Base-by-base conservation (phyloP, 2,329 filamentous ascomycete species). In the Fusarium sp. region DNA sequence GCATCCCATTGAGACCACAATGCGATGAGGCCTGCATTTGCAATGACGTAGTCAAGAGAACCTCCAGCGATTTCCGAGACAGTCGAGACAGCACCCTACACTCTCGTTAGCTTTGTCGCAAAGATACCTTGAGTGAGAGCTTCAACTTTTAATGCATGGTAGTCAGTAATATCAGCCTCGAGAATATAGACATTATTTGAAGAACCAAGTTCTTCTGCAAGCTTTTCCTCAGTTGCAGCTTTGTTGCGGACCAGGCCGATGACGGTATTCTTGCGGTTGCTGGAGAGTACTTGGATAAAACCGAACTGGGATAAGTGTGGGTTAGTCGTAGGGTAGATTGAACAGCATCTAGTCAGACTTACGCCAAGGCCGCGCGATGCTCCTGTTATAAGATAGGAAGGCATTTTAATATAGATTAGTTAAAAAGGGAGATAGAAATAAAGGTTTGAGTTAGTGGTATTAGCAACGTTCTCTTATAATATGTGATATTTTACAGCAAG, bases 371-470 rank as follows among this genome's bases (percentile, higher is more conserved):
- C n/a, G 6, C 55, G 41, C n/a, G 41, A 58, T 58, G n/a, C 41
- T 47, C 55, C 55, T 47, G 41, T 58, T 24, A 47, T 18, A 4
- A 58, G 41, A 47, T 47, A 58, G 17, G 41, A 47, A 35, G 55
- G 18, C 55, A 58, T 58, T 4, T 22, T 31, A 11, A 24, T 44
- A 44, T 44, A 1, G 12, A 24, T 44, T 7, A 14, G 14, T 26
- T 0, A 5, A 28, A 8, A 28, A 20, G 5, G 13, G 5, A 45
- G 12, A 47, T 13, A 15, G 13, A 28, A 7, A 8, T 5, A 2
- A 9, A 3, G 18, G 13, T 28, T 28, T 15, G 1, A 28, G 14
- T 22, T 0, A 3, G 0, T 7, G 1, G 13, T n/a, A 41, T 4
- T n/a, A 13, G 39, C 5, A 13, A 22, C 7, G 6, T 39, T 39